phyloP scores from a whole-genome alignment of 345 rosid genomes.

The Lepidium sativum region DNA sequence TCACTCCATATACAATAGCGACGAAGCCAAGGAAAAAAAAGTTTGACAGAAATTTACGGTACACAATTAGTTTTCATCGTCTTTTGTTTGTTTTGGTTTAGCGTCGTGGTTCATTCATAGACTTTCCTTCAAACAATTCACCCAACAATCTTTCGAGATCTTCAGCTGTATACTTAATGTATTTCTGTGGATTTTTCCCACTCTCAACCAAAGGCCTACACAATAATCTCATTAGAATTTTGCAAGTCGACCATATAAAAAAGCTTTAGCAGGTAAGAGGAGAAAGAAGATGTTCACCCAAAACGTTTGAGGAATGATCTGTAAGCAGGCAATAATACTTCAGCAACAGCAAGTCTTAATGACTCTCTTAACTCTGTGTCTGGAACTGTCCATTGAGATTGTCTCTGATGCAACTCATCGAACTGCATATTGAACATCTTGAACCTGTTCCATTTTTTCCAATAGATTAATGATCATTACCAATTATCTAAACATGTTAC shows the following conservation, averaged over 20 bases:
- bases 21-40: not conserved
- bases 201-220: slow-evolving; percentile 81
- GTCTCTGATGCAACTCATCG: slow-evolving; percentile 97
- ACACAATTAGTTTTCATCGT: not conserved
- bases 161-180: slow-evolving; percentile 71
- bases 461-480: not conserved
- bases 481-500: too few relatives aligned
- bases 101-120: slow-evolving; percentile 57
- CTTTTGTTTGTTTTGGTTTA: slow-evolving; percentile 15
- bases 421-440: slow-evolving; percentile 82
- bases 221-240: not conserved
- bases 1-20: slow-evolving; percentile 15
- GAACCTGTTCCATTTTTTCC: slow-evolving; percentile 48
- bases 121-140: slow-evolving; percentile 91
- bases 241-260: not conserved
- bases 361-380: slow-evolving; percentile 96
- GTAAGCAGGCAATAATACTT: slow-evolving; percentile 93
- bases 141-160: slow-evolving; percentile 91
- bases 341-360: slow-evolving; percentile 96
- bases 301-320: slow-evolving; percentile 82
- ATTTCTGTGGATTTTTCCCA: slow-evolving; percentile 79
- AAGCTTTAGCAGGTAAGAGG: not conserved
- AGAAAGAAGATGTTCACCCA: slow-evolving; percentile 40
- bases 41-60: not conserved
- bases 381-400: slow-evolving; percentile 96